A percentile compares a stretch with the other conserved stretches of the same genome.
Conservation (phyloP, 148 eudicot genomes). For the Chenopodium berlandieri region DNA sequence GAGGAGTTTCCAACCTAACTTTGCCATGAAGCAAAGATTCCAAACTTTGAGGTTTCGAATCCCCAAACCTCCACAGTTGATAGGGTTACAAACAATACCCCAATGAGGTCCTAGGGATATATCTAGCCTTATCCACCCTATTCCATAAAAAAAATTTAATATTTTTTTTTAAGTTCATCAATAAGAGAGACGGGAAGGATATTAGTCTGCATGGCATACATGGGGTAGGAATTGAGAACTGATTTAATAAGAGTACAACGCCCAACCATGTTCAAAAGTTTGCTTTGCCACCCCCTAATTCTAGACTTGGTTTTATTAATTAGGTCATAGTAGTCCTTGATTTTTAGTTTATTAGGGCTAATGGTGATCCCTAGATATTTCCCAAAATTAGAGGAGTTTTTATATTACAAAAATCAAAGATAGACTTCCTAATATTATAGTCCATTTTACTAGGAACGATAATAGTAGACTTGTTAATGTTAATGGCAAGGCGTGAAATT, state of each 20-base stretch:
- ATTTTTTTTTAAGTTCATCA: background rate
- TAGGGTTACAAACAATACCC: background rate
- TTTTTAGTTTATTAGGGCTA: too few relatives aligned
- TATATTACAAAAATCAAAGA: too few relatives aligned
- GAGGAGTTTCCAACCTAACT: background rate
- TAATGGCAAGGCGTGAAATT: background rate
- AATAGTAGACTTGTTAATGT: background rate
- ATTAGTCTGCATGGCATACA: background rate
- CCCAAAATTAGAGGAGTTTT: background rate
- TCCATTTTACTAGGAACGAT: background rate
- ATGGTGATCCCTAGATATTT: background rate
- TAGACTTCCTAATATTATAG: too few relatives aligned
- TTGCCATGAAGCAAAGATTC: background rate
- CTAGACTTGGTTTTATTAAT: background rate
- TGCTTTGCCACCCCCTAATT: background rate
- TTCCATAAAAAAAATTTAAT: background rate
- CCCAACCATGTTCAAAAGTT: background rate
- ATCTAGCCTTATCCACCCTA: background rate
- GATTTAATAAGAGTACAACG: background rate
- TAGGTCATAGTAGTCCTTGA: too few relatives aligned
- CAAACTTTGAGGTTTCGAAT: background rate
- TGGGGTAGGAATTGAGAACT: background rate
- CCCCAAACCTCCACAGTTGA: background rate
- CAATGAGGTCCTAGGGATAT: background rate
- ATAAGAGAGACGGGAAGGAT: background rate